These are phyloP conservation scores for Plectosphaerella cucumerina DNA, from an alignment of 2,329 filamentous ascomycete genomes.

Conservation along the genomic window DNA sequence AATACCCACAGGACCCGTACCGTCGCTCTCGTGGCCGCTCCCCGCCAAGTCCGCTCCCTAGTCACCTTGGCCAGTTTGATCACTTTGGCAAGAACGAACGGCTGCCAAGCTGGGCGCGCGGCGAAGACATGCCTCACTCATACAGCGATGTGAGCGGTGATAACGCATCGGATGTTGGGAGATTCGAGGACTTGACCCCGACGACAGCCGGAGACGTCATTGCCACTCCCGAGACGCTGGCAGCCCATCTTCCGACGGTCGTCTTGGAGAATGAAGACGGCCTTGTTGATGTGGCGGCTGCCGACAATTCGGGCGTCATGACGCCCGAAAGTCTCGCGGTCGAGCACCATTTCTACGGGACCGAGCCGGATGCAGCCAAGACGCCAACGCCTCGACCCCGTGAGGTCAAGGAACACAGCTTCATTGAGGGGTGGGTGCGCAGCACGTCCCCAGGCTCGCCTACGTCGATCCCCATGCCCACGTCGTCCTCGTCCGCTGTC, in stretches of 20 bases:
- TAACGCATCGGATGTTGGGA: conserved; percentile 10
- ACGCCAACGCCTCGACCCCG: not conserved
- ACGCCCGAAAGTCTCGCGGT: not conserved
- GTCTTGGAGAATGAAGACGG: not conserved
- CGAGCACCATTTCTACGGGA: not conserved
- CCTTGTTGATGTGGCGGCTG: not conserved
- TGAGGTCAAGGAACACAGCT: not conserved
- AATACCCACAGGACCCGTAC: conserved; percentile 35
- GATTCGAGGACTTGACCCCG: conserved; percentile 6
- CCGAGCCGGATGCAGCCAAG: not conserved
- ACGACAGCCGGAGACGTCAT: conserved; percentile 9
- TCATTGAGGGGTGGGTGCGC: not conserved
- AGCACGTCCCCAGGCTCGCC: not conserved
- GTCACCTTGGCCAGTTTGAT: conserved; percentile 32
- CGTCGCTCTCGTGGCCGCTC: conserved; percentile 49
- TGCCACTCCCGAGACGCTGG: too few species aligned
- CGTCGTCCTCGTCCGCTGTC: not conserved
- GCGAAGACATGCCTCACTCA: conserved; percentile 31
- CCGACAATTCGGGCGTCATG: not conserved
- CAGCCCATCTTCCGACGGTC: not conserved
- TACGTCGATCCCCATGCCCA: not conserved
- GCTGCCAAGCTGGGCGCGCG: conserved; percentile 32
- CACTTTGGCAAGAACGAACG: conserved; percentile 20
- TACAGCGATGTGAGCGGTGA: conserved; percentile 29
- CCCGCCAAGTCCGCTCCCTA: conserved; percentile 46